Conservation (phyloP, 805 yeast genomes). For the Lipomyces spencermartinsiae region DNA sequence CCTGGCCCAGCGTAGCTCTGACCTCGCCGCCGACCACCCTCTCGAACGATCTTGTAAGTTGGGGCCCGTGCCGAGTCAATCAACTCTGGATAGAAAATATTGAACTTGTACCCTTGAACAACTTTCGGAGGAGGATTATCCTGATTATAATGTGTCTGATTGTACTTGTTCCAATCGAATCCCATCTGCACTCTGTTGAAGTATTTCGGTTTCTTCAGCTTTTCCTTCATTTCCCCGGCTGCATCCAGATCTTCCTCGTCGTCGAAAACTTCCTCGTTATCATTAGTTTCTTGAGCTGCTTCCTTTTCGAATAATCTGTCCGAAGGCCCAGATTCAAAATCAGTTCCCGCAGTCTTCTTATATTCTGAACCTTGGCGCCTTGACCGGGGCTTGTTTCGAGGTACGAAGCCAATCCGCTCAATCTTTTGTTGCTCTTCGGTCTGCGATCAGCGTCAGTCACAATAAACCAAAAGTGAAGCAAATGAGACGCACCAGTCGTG, state of each 20-base stretch:
- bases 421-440: constrained; percentile 12
- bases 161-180: constrained; percentile 49
- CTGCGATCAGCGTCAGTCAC: background rate
- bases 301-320: constrained; percentile 25
- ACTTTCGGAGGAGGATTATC: constrained; percentile 49
- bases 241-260: constrained; percentile 34
- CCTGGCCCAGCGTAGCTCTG: constrained; percentile 25
- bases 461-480: background rate
- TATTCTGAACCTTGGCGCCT: background rate
- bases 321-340: background rate
- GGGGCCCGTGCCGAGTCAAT: constrained; percentile 42
- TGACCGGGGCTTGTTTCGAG: constrained; percentile 15
- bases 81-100: constrained; percentile 47
- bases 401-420: constrained; percentile 37
- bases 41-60: constrained; percentile 43
- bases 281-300: constrained; percentile 22
- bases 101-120: constrained; percentile 49
- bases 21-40: constrained; percentile 19
- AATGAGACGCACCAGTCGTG: background rate
- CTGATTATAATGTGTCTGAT: constrained; percentile 45
- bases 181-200: constrained; percentile 46
- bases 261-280: constrained; percentile 40
- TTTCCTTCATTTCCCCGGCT: constrained; percentile 3
- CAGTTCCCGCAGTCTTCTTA: background rate
- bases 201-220: constrained; percentile 42